These are phyloP conservation scores for Penicillium turbatum DNA, from an alignment of 495 filamentous ascomycete genomes.

Conservation along the genomic window DNA sequence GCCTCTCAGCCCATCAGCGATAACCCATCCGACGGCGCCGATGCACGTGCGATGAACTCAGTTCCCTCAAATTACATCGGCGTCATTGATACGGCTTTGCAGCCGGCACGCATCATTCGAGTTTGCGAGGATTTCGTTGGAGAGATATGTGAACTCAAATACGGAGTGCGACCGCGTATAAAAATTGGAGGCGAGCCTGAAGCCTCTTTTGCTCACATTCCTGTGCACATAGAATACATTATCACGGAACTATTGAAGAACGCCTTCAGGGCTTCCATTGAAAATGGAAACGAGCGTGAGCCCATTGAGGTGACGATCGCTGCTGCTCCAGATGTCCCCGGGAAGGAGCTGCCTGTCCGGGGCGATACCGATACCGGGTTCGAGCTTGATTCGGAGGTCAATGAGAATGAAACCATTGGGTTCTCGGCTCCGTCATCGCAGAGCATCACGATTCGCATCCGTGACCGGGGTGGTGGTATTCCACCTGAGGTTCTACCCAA, in stretches of 20 bases:
- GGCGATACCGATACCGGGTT: constrained; percentile 31
- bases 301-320: constrained; percentile 91
- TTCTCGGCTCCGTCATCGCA: constrained; percentile 55
- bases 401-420: constrained; percentile 37
- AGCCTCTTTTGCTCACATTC: constrained; percentile 82
- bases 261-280: constrained; percentile 87
- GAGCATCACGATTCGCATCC: constrained; percentile 90
- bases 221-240: constrained; percentile 95
- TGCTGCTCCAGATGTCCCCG: constrained; percentile 62
- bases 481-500: constrained; percentile 72
- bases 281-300: constrained; percentile 70
- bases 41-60: constrained; percentile 31
- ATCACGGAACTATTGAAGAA: constrained; percentile 95
- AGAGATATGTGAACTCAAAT: constrained; percentile 94
- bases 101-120: constrained; percentile 73
- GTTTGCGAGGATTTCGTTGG: constrained; percentile 83
- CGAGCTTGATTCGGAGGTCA: constrained; percentile 29
- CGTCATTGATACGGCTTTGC: constrained; percentile 91
- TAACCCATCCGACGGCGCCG: constrained; percentile 8
- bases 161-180: constrained; percentile 80
- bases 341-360: constrained; percentile 18
- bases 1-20: constrained; percentile 67
- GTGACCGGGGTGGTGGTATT: constrained; percentile 93
- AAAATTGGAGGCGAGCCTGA: constrained; percentile 77
- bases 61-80: constrained; percentile 74